Percentiles rank a stretch among this genome's conserved stretches.
phyloP scores from a whole-genome alignment of 208 protist species.

The Porcisia hertigi region DNA sequence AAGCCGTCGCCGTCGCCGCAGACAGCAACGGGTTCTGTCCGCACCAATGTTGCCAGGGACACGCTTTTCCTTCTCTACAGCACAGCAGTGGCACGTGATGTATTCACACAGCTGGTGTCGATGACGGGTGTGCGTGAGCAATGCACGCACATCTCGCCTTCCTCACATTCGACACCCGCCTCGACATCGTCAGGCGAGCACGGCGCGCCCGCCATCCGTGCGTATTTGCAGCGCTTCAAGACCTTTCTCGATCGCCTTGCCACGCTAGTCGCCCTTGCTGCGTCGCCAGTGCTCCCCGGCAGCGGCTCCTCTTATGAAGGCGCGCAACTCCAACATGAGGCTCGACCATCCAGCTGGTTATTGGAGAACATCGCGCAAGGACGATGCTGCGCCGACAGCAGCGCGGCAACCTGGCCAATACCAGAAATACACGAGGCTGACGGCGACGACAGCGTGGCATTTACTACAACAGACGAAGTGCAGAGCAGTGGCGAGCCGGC shows the following conservation, averaged over 20 bases:
- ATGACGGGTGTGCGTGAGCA: neutral
- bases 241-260: conserved; percentile 12
- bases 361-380: conserved; percentile 30
- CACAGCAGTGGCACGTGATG: conserved; percentile 2
- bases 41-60: neutral
- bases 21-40: too few relatives aligned
- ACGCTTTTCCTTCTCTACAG: conserved; percentile 24
- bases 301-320: neutral
- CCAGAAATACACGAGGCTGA: neutral
- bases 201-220: neutral
- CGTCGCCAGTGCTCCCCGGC: conserved; percentile 11
- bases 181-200: neutral
- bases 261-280: conserved; percentile 1
- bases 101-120: neutral
- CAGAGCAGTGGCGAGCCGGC: neutral
- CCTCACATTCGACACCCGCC: neutral
- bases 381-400: conserved; percentile 9
- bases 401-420: neutral
- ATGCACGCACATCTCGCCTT: neutral
- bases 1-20: neutral
- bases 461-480: neutral
- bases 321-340: conserved; percentile 2
- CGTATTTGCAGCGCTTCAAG: conserved; percentile 9
- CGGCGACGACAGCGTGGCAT: neutral
- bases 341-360: conserved; percentile 33